Conservation (phyloP, 208 protist species). For the Crithidia bombi region DNA sequence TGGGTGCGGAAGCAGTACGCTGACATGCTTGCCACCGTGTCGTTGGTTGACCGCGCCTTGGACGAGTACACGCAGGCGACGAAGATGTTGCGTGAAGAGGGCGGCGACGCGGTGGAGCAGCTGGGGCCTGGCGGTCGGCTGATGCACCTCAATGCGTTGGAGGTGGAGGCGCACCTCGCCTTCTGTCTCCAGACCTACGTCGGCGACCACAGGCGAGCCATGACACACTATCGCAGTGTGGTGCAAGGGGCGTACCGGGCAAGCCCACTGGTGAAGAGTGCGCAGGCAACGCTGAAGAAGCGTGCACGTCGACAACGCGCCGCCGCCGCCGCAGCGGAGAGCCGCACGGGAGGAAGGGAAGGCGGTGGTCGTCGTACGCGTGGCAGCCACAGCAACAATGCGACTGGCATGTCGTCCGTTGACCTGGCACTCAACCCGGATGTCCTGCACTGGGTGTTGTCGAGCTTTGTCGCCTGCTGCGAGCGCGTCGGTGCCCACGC, state of each 20-base stretch:
- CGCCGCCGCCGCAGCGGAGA: not conserved
- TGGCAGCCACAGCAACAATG: not conserved
- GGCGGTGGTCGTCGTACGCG: not conserved
- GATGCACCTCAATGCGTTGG: constrained; percentile 39
- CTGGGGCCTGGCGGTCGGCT: constrained; percentile 30
- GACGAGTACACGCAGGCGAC: constrained; percentile 53
- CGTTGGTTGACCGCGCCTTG: constrained; percentile 67
- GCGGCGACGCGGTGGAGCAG: constrained; percentile 30
- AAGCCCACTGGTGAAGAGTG: constrained; percentile 16
- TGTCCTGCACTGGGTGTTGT: constrained; percentile 63
- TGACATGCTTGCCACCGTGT: constrained; percentile 56
- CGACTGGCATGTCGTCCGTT: constrained; percentile 1
- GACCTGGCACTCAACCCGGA: constrained; percentile 44
- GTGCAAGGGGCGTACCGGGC: constrained; percentile 24
- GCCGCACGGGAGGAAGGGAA: too few relatives aligned
- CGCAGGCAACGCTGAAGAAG: constrained; percentile 25
- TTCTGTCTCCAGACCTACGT: constrained; percentile 78
- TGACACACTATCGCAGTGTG: constrained; percentile 61
- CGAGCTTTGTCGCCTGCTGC: constrained; percentile 72
- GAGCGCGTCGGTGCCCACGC: constrained; percentile 54
- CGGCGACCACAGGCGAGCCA: constrained; percentile 68
- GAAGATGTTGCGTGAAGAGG: constrained; percentile 43
- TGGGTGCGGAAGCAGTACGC: constrained; percentile 72
- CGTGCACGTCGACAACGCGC: constrained; percentile 29
- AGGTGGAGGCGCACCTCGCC: constrained; percentile 71